These are phyloP conservation scores for Psilocybe subaeruginosa DNA, from an alignment of 768 basidiomycete species.

Conservation along the genomic window DNA sequence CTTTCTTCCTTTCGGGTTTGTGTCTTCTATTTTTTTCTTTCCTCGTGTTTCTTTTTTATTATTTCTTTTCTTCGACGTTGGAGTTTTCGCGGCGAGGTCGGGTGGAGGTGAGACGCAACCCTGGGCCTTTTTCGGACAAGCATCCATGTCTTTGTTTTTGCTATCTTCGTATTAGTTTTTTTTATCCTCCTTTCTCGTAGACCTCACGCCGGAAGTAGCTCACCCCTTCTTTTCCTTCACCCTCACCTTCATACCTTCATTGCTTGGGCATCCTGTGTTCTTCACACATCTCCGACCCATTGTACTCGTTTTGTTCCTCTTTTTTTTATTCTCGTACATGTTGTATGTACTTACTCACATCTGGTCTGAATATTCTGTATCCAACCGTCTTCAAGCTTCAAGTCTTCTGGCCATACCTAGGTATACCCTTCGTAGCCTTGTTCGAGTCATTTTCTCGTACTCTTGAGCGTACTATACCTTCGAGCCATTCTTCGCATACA, in stretches of 20 bases:
- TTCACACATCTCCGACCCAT: background rate
- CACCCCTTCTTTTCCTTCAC: background rate
- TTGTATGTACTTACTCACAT: background rate
- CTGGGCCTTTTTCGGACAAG: too few relatives aligned
- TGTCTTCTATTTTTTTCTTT: background rate
- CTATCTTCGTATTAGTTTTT: too few relatives aligned
- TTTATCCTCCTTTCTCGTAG: background rate
- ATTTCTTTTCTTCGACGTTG: too few relatives aligned
- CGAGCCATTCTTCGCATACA: too few relatives aligned
- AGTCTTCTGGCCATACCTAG: background rate
- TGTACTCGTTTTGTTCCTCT: background rate
- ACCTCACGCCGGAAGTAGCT: background rate
- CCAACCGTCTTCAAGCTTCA: background rate
- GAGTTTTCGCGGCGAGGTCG: too few relatives aligned
- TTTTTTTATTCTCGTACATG: background rate
- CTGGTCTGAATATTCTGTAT: constrained; percentile 25
- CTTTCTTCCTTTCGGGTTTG: background rate
- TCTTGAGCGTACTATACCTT: too few relatives aligned
- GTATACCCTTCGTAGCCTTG: too few relatives aligned
- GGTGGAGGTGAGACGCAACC: too few relatives aligned
- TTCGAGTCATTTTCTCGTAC: too few relatives aligned
- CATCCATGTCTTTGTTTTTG: too few relatives aligned
- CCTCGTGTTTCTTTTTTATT: too few relatives aligned
- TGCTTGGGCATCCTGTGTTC: too few relatives aligned
- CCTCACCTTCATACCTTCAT: background rate